A percentile compares a stretch with the other conserved stretches of the same genome.
These are phyloP conservation scores for Termitomyces sp. DNA, from an alignment of 768 basidiomycete genomes.

Conservation along the genomic window DNA sequence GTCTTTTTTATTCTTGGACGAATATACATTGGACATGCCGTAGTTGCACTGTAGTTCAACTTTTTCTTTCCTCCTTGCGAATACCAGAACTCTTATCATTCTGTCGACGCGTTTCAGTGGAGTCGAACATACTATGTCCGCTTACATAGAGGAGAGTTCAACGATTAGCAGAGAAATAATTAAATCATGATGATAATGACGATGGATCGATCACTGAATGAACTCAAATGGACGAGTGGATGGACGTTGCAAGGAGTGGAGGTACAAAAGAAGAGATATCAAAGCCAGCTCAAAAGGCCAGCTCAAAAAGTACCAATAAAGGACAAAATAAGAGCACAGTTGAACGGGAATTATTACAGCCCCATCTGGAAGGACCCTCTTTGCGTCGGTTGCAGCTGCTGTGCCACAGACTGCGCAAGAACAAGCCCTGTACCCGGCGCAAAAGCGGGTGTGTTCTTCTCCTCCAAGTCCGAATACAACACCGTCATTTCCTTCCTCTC, in stretches of 20 bases:
- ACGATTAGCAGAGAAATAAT: not conserved
- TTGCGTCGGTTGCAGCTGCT: slow-evolving; percentile 32
- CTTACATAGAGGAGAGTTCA: not conserved
- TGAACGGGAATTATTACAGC: slow-evolving; percentile 41
- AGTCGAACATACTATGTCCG: no score
- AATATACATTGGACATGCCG: no score
- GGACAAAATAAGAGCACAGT: slow-evolving; percentile 4
- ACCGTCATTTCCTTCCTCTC: slow-evolving; percentile 76
- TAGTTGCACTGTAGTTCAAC: no score
- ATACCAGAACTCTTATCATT: no score
- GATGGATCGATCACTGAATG: slow-evolving; percentile 1
- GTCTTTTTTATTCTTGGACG: no score
- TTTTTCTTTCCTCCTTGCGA: no score
- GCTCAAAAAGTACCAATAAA: slow-evolving; percentile 10
- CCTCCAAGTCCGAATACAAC: slow-evolving; percentile 68
- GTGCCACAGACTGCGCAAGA: slow-evolving; percentile 28
- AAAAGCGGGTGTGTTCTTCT: slow-evolving; percentile 64
- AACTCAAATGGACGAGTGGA: not conserved
- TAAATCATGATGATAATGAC: not conserved
- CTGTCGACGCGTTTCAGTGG: no score
- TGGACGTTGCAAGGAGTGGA: slow-evolving; percentile 1
- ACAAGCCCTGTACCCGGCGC: slow-evolving; percentile 43
- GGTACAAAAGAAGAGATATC: slow-evolving; percentile 15
- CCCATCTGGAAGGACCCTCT: slow-evolving; percentile 46
- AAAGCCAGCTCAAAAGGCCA: slow-evolving; percentile 7